These are phyloP conservation scores for Byssochlamys sp. DNA, from an alignment of 2,329 filamentous ascomycete genomes.

Conservation along the genomic window DNA sequence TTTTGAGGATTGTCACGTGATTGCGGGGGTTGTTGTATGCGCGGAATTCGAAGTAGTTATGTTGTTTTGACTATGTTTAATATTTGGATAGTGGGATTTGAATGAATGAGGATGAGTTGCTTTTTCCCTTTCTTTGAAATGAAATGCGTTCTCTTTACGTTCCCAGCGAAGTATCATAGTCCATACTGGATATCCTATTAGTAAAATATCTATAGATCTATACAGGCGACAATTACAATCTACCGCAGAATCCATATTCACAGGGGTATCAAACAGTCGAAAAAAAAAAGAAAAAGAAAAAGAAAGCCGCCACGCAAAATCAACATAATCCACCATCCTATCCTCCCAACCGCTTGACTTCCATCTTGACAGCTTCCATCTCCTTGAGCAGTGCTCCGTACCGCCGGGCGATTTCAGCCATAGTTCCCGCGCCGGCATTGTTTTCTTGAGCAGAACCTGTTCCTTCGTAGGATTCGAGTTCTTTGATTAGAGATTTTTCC, in stretches of 20 bases:
- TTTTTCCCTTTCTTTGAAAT: too few species aligned
- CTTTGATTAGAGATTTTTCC: constrained; percentile 18
- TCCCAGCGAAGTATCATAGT: too few species aligned
- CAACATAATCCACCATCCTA: constrained; percentile 2
- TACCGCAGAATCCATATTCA: not conserved
- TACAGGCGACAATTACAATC: not conserved
- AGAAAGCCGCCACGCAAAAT: not conserved
- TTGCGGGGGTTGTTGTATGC: not conserved
- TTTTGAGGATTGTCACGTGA: not conserved
- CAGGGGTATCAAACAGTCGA: not conserved
- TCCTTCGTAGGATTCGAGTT: constrained; percentile 27
- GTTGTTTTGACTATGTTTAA: not conserved
- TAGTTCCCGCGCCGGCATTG: constrained; percentile 10
- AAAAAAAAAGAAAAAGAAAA: not conserved
- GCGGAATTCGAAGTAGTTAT: too few species aligned
- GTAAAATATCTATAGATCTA: not conserved
- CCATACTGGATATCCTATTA: too few species aligned
- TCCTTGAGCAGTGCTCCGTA: constrained; percentile 30
- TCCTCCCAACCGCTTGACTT: constrained; percentile 22
- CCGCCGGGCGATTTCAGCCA: constrained; percentile 28
- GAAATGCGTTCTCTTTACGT: too few species aligned
- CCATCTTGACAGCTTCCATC: constrained; percentile 26
- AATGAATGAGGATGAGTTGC: too few species aligned
- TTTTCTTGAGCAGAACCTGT: constrained; percentile 9
- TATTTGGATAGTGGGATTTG: too few species aligned